Evolutionary conservation across 164 flowering plant genomes (phyloP), one percentile per base, ranked within the genome.

Genomic region (Aristolochia contorta): DNA sequence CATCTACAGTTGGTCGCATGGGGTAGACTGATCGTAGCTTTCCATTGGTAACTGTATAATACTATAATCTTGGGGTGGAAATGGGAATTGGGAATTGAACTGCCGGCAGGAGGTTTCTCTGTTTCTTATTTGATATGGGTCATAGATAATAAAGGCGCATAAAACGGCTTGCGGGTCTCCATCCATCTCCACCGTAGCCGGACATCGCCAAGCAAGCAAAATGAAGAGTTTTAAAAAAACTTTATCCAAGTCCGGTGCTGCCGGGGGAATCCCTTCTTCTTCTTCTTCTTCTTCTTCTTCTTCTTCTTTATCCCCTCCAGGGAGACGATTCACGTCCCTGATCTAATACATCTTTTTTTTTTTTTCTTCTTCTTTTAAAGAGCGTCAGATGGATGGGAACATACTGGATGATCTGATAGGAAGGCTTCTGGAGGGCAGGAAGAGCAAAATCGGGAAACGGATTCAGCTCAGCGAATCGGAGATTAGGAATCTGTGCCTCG

Each of bases 401-500:
- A 19, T 60, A 16, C 56, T 80, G 51, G 82, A 78, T n/a, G 75
- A 69, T 22, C 43, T 81, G 67, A 71, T 78, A 57, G 79, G 70
- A 49, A 75, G 76, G 67, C 65, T 81, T 22, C 60, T 81, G 71
- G 82, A 77, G 57, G 84, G 75, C 21, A 75, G 72, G 70, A 75
- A 63, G 41, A 75, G 47, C 53, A 72, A 67, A 71, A 15, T 22
- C 13, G 82, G 84, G 12, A 79, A 74, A 62, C 57, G 72, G 20
- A 65, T 74, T 52, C 80, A 69, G 71, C 72, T 82, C 13, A 33
- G 16, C 1, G 68, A 65, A 16, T 52, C 45, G 18, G 89, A 84
- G 60, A 84, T 84, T 58, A 73, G 75, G 43, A 76, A 81, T 50
- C 82, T 84, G 19, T 84, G 89, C 64, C 5, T 75, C 16, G 63